A percentile compares a stretch with the other conserved stretches of the same genome.
phyloP scores from a whole-genome alignment of 2,329 filamentous ascomycete species.

The Apiospora sp. region DNA sequence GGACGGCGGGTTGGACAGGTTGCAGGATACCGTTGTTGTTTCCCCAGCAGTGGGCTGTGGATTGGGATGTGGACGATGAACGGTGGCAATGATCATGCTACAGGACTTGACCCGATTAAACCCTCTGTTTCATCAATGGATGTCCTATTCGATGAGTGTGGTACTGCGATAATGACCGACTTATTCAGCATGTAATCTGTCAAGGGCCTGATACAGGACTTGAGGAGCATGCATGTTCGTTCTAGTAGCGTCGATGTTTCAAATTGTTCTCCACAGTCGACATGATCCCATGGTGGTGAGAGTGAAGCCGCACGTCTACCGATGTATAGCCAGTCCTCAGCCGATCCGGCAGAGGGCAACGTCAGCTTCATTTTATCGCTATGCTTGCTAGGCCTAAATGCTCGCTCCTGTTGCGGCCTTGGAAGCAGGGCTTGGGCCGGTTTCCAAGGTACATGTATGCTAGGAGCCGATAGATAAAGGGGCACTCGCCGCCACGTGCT shows the following conservation, averaged over 20 bases:
- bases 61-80: no score
- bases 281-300: constrained; percentile 5
- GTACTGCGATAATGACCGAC: not conserved
- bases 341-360: not conserved
- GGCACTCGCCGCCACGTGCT: not conserved
- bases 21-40: not conserved
- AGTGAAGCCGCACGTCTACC: not conserved
- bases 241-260: constrained; percentile 3
- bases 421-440: not conserved
- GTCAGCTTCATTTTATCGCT: constrained; percentile 10
- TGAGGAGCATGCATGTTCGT: not conserved
- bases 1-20: not conserved
- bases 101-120: not conserved
- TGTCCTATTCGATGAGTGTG: not conserved
- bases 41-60: no score
- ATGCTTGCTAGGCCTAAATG: not conserved
- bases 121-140: no score
- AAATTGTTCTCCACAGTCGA: not conserved
- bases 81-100: not conserved
- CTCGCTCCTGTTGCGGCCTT: not conserved
- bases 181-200: not conserved
- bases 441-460: not conserved
- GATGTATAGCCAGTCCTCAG: not conserved
- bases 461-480: not conserved
- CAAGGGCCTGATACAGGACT: not conserved